Evolutionary conservation across 1,284 basidiomycete genomes (phyloP).

Genomic region (Uromyces viciae-fabae): DNA sequence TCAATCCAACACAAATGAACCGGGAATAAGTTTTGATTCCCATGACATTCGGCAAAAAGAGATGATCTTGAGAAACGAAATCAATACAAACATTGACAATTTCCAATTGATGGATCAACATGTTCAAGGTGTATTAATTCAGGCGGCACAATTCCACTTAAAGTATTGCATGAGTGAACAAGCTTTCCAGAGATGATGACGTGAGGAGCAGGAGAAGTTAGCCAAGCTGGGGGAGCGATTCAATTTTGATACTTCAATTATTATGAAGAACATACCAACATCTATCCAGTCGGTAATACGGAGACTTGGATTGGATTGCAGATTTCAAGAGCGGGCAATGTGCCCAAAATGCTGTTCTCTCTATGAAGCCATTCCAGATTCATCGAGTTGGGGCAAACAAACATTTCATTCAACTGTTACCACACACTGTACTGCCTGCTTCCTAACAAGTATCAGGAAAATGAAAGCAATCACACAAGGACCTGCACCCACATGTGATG

Average conservation of each 20-base stretch:
- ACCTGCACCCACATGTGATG: neutral
- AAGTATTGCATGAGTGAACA: neutral
- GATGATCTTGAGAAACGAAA: neutral
- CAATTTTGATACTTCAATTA: neutral
- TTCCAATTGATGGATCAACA: slow-evolving; percentile 7
- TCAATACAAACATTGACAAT: neutral
- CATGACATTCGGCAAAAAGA: neutral
- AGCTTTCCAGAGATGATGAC: neutral
- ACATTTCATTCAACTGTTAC: neutral
- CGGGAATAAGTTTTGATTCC: neutral
- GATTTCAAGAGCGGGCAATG: slow-evolving; percentile 1
- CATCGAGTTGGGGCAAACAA: neutral
- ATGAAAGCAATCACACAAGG: neutral
- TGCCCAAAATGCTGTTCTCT: slow-evolving; percentile 2
- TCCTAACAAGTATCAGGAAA: neutral
- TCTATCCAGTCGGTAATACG: neutral
- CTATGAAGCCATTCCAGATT: slow-evolving; percentile 8
- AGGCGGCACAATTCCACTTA: slow-evolving; percentile 6
- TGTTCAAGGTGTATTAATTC: neutral
- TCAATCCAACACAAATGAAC: neutral
- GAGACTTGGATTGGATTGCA: neutral
- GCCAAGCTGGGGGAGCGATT: neutral
- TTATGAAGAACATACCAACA: neutral
- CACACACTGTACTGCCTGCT: neutral
- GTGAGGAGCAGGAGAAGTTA: neutral